Evolutionary conservation across 139 green algal species (phyloP).

Genomic region (Chlorella sp.): DNA sequence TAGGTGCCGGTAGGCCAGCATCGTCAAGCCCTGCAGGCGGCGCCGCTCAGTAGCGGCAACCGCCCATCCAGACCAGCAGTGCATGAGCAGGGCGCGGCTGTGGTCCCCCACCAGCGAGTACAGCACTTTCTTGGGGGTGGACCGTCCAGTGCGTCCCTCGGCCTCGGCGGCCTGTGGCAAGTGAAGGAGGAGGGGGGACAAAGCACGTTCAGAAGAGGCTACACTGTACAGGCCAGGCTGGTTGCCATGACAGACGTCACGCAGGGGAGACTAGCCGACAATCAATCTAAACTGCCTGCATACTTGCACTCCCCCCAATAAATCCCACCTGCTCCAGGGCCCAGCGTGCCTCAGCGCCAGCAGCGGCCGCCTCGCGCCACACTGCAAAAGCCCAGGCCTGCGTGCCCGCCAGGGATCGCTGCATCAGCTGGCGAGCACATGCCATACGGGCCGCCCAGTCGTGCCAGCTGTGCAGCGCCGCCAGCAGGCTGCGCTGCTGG

Average conservation of each 20-base stretch:
- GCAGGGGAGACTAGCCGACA: no score
- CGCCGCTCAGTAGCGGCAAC: background rate
- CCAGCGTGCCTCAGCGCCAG: background rate
- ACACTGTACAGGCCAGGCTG: no score
- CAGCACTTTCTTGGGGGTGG: background rate
- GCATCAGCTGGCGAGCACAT: conserved; percentile 11
- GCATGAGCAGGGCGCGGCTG: background rate
- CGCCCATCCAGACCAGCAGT: background rate
- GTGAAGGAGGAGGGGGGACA: no score
- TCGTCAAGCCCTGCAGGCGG: background rate
- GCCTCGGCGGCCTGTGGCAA: background rate
- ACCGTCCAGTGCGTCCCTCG: background rate
- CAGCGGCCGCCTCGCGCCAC: conserved; percentile 16
- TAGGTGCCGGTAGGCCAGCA: conserved; percentile 5
- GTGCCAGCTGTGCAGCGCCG: conserved; percentile 29
- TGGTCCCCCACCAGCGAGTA: background rate
- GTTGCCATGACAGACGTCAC: no score
- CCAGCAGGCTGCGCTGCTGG: conserved; percentile 5
- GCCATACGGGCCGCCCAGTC: background rate
- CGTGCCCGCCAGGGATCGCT: conserved; percentile 13
- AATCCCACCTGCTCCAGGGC: conserved; percentile 31
- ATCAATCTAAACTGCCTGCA: no score
- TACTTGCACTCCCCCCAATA: no score
- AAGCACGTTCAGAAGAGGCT: no score
- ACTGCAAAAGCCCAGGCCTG: conserved; percentile 21